Base-by-base conservation (phyloP, 2,329 filamentous ascomycete genomes). In the Arthrobotrys entomopaga region DNA sequence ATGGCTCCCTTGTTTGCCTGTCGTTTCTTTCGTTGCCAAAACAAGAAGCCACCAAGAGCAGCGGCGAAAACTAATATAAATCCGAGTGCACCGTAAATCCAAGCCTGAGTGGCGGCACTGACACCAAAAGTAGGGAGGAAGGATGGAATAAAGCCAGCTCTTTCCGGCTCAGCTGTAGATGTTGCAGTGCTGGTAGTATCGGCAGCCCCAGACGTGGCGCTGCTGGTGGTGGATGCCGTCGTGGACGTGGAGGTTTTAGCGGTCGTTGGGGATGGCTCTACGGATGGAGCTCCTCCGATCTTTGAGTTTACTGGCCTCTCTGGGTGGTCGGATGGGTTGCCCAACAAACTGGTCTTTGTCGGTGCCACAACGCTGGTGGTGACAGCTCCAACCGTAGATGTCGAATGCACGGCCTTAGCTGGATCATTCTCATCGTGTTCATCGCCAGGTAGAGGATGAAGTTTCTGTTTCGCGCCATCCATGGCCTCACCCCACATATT, bases 401-500 rank as follows among this genome's bases (percentile, higher is more conserved):
- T 74, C 65, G 78, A 69, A 76, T 80, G 29, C 78, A 84, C 82
- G 64, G 79, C 79, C 78, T 86, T 88, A n/a, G 84, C 84, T 1
- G 88, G 87, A 1, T 90, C 87, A 76, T 89, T 84, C 8, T 88
- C 86, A 76, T 90, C 87, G 76, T 91, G 88, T 80, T 83, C 69
- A 78, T 82, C 90, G 4, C 87, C 88, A 0, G 95, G 95, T 84
- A 97, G 87, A 6, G 95, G 94, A 15, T 96, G 87, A 3, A 90
- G 84, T 6, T 83, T 86, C 60, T 93, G 90, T 80, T 91, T 91
- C 57, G 86, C 84, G 40, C 88, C 86, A 80, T 98, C 91, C 77
- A 92, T 91, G 72, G 87, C 86, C 81, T 97, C 93, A 75, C 95
- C 95, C 92, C 93, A 99, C 2, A 99, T 86, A 80, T 94, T 96